Evolutionary conservation across 129 eudicot species (phyloP).

Genomic region (Ambrosia trifida): DNA sequence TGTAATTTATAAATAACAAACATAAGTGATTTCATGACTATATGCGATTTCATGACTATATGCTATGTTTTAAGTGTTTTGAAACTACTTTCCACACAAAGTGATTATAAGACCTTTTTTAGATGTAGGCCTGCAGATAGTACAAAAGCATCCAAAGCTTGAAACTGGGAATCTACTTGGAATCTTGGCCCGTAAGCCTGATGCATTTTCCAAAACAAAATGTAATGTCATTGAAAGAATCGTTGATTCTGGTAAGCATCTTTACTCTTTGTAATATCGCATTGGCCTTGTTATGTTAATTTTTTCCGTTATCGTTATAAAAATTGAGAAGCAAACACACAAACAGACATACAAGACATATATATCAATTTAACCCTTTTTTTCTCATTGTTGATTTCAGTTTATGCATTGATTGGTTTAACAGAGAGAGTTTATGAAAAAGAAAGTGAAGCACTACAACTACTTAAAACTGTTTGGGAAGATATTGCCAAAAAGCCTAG

Average conservation of each 20-base stretch:
- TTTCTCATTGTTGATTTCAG: background rate
- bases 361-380: background rate
- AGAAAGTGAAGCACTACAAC: slow-evolving; percentile 6
- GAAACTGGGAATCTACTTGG: background rate
- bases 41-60: too few species aligned
- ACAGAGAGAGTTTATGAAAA: background rate
- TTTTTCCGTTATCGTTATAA: too few species aligned
- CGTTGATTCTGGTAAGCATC: background rate
- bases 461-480: background rate
- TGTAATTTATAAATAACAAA: too few species aligned
- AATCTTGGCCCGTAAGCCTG: slow-evolving; percentile 7
- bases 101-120: background rate
- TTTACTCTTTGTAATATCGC: background rate
- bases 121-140: background rate
- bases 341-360: too few species aligned
- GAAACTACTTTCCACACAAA: background rate
- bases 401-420: background rate
- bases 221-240: background rate
- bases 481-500: slow-evolving; percentile 9
- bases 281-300: too few species aligned
- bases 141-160: background rate
- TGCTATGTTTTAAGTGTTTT: too few species aligned
- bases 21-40: too few species aligned
- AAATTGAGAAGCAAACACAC: too few species aligned
- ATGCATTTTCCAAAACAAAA: background rate